A percentile compares a stretch with the other conserved stretches of the same genome.
Evolutionary conservation across 2,329 filamentous ascomycete genomes (phyloP).

Genomic region (Cercospora sesami): DNA sequence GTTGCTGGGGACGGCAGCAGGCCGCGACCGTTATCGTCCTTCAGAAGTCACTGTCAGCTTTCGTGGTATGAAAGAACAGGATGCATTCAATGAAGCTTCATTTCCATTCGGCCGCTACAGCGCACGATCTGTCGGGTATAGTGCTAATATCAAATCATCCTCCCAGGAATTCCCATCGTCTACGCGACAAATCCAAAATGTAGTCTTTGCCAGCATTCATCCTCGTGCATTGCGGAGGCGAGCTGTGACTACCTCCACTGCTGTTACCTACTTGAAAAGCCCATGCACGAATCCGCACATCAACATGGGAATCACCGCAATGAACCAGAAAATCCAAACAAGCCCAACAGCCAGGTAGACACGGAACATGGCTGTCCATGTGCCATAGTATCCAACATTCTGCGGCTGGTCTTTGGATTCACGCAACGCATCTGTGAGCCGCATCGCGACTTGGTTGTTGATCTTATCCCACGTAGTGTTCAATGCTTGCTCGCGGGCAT

Average conservation of each 20-base stretch:
- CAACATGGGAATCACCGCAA: slow-evolving; percentile 40
- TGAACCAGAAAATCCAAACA: slow-evolving; percentile 42
- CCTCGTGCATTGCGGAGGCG: background rate
- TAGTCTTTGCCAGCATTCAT: background rate
- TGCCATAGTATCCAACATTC: slow-evolving; percentile 32
- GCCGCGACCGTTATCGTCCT: background rate
- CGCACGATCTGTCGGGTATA: slow-evolving; percentile 5
- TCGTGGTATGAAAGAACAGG: too few relatives aligned
- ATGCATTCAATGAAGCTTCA: background rate
- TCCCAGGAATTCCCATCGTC: background rate
- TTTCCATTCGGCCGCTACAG: background rate
- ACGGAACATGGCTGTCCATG: slow-evolving; percentile 31
- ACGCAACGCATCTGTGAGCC: slow-evolving; percentile 54
- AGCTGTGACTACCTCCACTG: background rate
- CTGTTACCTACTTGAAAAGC: slow-evolving; percentile 27
- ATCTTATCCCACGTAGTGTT: slow-evolving; percentile 71
- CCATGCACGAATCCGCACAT: slow-evolving; percentile 37
- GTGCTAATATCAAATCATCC: background rate
- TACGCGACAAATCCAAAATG: background rate
- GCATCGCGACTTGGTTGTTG: slow-evolving; percentile 68
- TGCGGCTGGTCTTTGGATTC: slow-evolving; percentile 2
- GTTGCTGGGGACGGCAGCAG: background rate
- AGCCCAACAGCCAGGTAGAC: slow-evolving; percentile 38
- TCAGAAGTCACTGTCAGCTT: too few relatives aligned
- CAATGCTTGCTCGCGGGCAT: slow-evolving; percentile 58